phyloP scores from a whole-genome alignment of 1,139 yeast species.

The Pneumocystis oryctolagi region DNA sequence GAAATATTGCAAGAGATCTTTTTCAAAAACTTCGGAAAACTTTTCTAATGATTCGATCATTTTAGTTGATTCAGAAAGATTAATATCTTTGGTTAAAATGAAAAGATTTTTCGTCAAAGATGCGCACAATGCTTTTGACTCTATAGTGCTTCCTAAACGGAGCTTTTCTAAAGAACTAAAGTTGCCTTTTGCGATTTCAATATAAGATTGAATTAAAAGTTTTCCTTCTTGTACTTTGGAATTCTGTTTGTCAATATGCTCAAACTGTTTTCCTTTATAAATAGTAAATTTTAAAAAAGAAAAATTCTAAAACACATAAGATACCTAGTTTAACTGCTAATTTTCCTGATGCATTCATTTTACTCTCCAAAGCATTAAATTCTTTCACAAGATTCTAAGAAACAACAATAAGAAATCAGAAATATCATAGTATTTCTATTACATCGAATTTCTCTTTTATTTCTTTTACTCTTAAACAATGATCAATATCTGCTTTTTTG shows the following conservation, averaged over 20 bases:
- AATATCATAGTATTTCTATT: background rate
- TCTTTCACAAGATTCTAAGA: constrained; percentile 6
- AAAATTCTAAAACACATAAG: constrained; percentile 21
- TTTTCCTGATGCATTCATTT: constrained; percentile 8
- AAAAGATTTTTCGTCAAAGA: constrained; percentile 52
- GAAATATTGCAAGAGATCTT: constrained; percentile 30
- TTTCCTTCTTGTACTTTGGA: constrained; percentile 63
- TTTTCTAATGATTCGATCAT: constrained; percentile 37
- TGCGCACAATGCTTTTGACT: constrained; percentile 53
- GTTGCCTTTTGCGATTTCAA: constrained; percentile 20
- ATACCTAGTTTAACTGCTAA: constrained; percentile 8
- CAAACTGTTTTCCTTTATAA: constrained; percentile 60
- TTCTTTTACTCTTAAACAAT: constrained; percentile 7
- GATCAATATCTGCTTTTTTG: constrained; percentile 14
- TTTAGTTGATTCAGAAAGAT: constrained; percentile 12
- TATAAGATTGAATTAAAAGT: constrained; percentile 61
- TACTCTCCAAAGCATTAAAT: constrained; percentile 8
- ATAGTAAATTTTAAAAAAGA: constrained; percentile 49
- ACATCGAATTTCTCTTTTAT: constrained; percentile 10
- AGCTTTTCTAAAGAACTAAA: background rate
- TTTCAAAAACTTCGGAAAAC: constrained; percentile 66
- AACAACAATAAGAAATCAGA: background rate
- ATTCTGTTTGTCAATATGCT: constrained; percentile 59
- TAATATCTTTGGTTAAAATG: constrained; percentile 41
- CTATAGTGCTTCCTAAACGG: constrained; percentile 30